These are phyloP conservation scores for Quercus lobata DNA, from an alignment of 331 rosid species.

Conservation along the genomic window DNA sequence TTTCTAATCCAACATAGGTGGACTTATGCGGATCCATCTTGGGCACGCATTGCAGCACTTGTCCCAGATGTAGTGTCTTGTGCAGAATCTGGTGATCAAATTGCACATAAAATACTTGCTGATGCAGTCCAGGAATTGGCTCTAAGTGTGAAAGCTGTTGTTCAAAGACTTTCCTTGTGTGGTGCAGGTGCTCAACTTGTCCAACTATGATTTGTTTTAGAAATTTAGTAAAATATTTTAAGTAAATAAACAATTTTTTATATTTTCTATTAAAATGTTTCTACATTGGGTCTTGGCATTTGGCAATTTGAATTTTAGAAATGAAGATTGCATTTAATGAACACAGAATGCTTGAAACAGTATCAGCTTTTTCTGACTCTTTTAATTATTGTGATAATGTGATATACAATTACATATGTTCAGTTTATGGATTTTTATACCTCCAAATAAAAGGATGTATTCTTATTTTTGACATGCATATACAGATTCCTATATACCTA, in stretches of 20 bases:
- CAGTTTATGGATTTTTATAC: not conserved
- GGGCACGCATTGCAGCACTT: conserved; percentile 99
- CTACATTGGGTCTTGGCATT: not conserved
- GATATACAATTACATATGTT: not conserved
- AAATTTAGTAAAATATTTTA: not conserved
- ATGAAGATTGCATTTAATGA: not conserved
- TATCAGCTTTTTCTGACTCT: not conserved
- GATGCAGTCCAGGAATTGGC: conserved; percentile 79
- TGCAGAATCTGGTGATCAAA: conserved; percentile 86
- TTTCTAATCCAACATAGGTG: conserved; percentile 59
- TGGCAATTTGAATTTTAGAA: not conserved
- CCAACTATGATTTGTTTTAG: not conserved
- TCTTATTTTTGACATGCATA: not conserved
- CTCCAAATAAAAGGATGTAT: not conserved
- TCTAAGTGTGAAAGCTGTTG: conserved; percentile 88
- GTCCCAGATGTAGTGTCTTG: conserved; percentile 86
- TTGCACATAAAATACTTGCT: conserved; percentile 71
- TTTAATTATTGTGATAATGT: not conserved
- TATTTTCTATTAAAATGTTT: not conserved
- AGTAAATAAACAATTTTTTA: not conserved
- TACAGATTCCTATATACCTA: not conserved
- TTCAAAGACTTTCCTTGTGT: conserved; percentile 71
- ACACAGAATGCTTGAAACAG: not conserved
- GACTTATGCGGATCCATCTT: conserved; percentile 93
- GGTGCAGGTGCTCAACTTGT: conserved; percentile 62